phyloP scores from a whole-genome alignment of 306 rosid genomes.

The Rosa multiflora region DNA sequence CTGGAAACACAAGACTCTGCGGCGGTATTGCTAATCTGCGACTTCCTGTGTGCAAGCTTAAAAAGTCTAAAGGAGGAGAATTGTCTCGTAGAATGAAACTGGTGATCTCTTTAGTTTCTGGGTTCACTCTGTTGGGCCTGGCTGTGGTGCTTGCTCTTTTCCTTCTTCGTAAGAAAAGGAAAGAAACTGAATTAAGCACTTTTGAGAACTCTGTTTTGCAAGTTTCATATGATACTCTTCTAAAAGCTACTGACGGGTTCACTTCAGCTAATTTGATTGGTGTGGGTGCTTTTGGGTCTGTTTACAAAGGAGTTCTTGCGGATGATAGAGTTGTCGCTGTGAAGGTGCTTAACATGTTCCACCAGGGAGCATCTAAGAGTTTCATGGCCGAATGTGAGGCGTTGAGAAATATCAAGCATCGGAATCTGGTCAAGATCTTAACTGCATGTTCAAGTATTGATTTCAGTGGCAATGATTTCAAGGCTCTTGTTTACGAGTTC shows the following conservation, averaged over 20 bases:
- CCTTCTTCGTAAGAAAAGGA: background rate
- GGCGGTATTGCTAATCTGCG: background rate
- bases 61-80: background rate
- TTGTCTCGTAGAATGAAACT: background rate
- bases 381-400: background rate
- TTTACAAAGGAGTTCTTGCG: background rate
- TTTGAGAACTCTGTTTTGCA: background rate
- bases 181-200: background rate
- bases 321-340: background rate
- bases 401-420: background rate
- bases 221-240: background rate
- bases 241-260: background rate
- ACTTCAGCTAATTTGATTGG: background rate
- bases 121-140: background rate
- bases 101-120: background rate
- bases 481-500: background rate
- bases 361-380: background rate
- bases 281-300: background rate
- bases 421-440: background rate
- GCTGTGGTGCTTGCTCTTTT: background rate
- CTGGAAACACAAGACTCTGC: background rate
- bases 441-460: conserved; percentile 2
- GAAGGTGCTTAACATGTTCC: background rate
- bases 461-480: background rate
- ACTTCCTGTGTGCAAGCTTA: background rate